Base-by-base conservation (phyloP, 345 rosid genomes). In the Litchi chinensis region DNA sequence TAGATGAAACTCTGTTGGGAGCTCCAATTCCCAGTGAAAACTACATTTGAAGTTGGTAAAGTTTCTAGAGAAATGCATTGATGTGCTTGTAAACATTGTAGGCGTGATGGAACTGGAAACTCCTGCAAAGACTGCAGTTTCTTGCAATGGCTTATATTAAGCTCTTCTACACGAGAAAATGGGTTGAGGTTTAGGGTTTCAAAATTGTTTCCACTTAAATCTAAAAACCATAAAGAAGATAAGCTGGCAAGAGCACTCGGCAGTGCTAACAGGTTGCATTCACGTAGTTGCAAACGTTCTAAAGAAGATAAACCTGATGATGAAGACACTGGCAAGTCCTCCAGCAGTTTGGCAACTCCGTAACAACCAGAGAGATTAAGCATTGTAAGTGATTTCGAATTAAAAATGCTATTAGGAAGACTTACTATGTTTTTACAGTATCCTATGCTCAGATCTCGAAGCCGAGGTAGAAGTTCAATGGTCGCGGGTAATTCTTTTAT, bases 401-500 rank as follows among this genome's bases (percentile, higher is more conserved):
- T 15, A 32, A 15, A 32, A 40, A 64, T 60, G 48, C 28, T 72
- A 59, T n/a, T 48, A 15, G 73, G 81, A n/a, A 79, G 37, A 54
- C 65, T 65, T 32, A 8, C 21, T 40, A 79, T 48, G 15, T 43
- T 52, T 52, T 24, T 52, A 13, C 77, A 73, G 46, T 79, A 39
- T 5, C 40, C 15, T 26, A 79, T 19, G 16, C n/a, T 8, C 67
- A 79, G 15, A 0, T 4, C 0, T 8, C 12, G 5, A 65, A 65
- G 72, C 40, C 26, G 24, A 54, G 66, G 13, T 9, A 79, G 72
- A 57, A 2, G 59, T 21, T 63, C 72, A 64, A 79, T 65, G 41
- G 67, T 65, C 1, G 43, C 39, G 7, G 67, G 76, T 19, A 79
- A 41, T 66, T 79, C 81, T 64, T 64, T 75, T 22, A 79, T 65